Evolutionary conservation across 2,329 filamentous ascomycete species (phyloP).

Genomic region (Colletotrichum sp.): DNA sequence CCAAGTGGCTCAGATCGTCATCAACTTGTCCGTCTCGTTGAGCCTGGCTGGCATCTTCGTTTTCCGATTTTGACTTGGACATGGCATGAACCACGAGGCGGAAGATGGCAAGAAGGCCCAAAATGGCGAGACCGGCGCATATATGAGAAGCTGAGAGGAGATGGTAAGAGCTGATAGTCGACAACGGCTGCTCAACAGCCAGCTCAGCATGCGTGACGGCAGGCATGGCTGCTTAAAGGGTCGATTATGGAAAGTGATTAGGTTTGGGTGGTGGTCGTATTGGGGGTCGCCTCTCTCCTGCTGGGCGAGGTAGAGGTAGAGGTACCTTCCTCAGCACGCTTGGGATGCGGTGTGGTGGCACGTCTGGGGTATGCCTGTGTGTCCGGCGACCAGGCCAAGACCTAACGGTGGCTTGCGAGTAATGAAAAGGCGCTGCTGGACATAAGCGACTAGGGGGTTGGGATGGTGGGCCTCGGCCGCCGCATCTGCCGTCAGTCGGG

Average conservation of each 20-base stretch:
- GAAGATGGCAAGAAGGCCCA: conserved; percentile 37
- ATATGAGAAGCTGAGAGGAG: conserved; percentile 23
- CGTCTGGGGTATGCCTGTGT: conserved; percentile 23
- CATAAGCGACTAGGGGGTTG: conserved; percentile 20
- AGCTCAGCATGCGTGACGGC: conserved; percentile 32
- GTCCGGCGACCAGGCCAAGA: conserved; percentile 10
- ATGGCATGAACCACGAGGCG: conserved; percentile 10
- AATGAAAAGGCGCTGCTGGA: conserved; percentile 21
- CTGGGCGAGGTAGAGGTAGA: conserved; percentile 1
- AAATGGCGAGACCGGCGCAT: conserved; percentile 32
- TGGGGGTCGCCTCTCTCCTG: conserved; percentile 1
- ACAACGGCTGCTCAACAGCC: conserved; percentile 27
- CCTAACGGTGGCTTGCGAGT: conserved; percentile 21
- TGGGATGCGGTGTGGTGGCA: conserved; percentile 13
- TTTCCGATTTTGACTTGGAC: neutral
- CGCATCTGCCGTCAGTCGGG: conserved; percentile 16
- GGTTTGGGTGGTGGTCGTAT: conserved; percentile 4
- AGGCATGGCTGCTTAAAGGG: conserved; percentile 40
- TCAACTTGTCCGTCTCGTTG: neutral
- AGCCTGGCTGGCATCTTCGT: neutral
- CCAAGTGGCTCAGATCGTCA: neutral
- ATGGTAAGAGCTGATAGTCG: neutral
- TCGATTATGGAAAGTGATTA: conserved; percentile 34
- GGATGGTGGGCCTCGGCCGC: conserved; percentile 17
- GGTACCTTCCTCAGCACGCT: conserved; percentile 10